A percentile compares a stretch with the other conserved stretches of the same genome.
Conservation (phyloP, 208 protist species). For the Vickermania spadyakhi region DNA sequence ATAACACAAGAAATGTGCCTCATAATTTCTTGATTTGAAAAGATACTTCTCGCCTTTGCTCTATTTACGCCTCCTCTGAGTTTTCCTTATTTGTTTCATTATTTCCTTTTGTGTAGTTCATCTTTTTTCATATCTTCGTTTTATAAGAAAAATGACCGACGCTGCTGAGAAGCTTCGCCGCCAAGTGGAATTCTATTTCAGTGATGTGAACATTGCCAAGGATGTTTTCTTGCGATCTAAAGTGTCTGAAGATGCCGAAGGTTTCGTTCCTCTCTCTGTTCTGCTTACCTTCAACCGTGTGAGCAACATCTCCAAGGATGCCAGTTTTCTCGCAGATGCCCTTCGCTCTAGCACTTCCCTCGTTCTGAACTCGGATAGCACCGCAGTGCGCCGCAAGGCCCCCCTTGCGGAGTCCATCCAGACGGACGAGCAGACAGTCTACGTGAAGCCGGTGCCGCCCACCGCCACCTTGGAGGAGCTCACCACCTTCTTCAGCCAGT, state of each 20-base stretch:
- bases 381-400: conserved; percentile 64
- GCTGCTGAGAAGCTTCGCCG: conserved; percentile 37
- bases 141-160: not conserved
- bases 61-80: no score
- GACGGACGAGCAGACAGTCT: conserved; percentile 76
- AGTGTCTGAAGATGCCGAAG: conserved; percentile 79
- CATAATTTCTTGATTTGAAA: no score
- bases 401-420: conserved; percentile 83
- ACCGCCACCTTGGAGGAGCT: conserved; percentile 71
- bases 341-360: conserved; percentile 52
- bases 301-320: conserved; percentile 62
- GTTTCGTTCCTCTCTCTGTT: conserved; percentile 62
- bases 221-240: conserved; percentile 86
- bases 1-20: no score
- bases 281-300: conserved; percentile 87
- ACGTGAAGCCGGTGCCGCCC: conserved; percentile 75
- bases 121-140: not conserved
- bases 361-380: conserved; percentile 44
- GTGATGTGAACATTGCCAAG: conserved; percentile 85
- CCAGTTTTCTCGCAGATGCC: conserved; percentile 45
- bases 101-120: not conserved
- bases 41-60: no score
- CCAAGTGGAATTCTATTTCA: conserved; percentile 91
- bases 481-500: conserved; percentile 52
- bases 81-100: no score